Percentiles rank a stretch among this genome's conserved stretches.
Evolutionary conservation across 192 early-diverging fungal species (phyloP).

Genomic region (Linnemannia hyalina): DNA sequence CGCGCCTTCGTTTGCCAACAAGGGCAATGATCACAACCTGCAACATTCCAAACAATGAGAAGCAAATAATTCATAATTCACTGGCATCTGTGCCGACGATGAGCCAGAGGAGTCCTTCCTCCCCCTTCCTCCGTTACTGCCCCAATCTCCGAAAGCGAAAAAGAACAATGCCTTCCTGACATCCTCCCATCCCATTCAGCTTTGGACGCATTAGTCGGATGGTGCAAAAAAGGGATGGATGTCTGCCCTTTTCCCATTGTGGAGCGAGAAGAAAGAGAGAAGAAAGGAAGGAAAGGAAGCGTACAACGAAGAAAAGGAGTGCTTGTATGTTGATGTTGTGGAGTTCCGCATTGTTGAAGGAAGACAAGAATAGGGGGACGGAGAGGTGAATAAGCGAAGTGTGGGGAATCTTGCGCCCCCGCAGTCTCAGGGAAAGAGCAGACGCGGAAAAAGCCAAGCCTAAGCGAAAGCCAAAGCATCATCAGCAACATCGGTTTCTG

Average conservation of each 20-base stretch:
- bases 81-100: neutral
- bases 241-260: neutral
- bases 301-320: neutral
- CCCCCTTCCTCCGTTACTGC: neutral
- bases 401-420: neutral
- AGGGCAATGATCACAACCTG: neutral
- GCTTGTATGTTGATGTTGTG: neutral
- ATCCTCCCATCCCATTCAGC: neutral
- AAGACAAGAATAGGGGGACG: too few species aligned
- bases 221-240: neutral
- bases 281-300: neutral
- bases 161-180: neutral
- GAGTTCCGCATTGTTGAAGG: neutral
- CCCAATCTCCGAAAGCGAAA: too few species aligned
- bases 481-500: too few species aligned
- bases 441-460: too few species aligned
- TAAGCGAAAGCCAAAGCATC: too few species aligned
- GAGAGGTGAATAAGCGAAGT: neutral
- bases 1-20: neutral
- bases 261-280: neutral
- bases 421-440: too few species aligned
- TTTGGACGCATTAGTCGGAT: neutral
- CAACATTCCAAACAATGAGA: neutral
- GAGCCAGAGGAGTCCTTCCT: neutral
- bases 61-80: neutral